A percentile compares a stretch with the other conserved stretches of the same genome.
These are phyloP conservation scores for Nigrospora osmanthi DNA, from an alignment of 2,329 filamentous ascomycete genomes.

Conservation along the genomic window DNA sequence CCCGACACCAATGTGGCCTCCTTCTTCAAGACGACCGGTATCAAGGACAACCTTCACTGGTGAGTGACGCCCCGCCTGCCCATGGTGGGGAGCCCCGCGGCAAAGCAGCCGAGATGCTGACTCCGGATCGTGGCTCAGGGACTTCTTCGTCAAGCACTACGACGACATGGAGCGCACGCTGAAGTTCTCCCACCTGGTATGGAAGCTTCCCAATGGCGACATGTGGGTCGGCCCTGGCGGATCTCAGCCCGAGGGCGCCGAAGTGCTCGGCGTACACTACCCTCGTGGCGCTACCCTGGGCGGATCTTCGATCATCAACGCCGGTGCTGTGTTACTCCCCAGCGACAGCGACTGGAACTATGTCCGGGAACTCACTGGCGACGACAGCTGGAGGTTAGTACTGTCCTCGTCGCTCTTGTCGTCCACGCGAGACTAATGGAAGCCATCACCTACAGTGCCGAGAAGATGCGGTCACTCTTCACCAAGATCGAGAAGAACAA, in stretches of 20 bases:
- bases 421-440: neutral
- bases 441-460: slow-evolving; percentile 8
- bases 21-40: slow-evolving; percentile 7
- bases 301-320: slow-evolving; percentile 19
- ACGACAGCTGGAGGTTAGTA: slow-evolving; percentile 28
- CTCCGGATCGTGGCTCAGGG: slow-evolving; percentile 33
- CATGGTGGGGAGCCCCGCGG: slow-evolving; percentile 11
- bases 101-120: slow-evolving; percentile 13
- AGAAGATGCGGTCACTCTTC: slow-evolving; percentile 33
- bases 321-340: slow-evolving; percentile 28
- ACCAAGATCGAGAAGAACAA: slow-evolving; percentile 32
- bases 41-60: slow-evolving; percentile 7
- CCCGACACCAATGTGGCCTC: slow-evolving; percentile 4
- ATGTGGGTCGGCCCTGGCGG: slow-evolving; percentile 20
- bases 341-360: slow-evolving; percentile 31
- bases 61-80: slow-evolving; percentile 1
- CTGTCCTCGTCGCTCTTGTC: too few species aligned
- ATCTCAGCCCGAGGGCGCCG: slow-evolving; percentile 10
- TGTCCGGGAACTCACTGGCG: slow-evolving; percentile 31
- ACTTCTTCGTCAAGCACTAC: slow-evolving; percentile 57
- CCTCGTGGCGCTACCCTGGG: slow-evolving; percentile 28
- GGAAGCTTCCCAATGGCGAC: slow-evolving; percentile 24
- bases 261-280: slow-evolving; percentile 22
- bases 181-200: slow-evolving; percentile 42
- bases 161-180: slow-evolving; percentile 37